Evolutionary conservation across 2,329 filamentous ascomycete species (phyloP), one percentile per base, ranked within the genome.

Genomic region (Pleoardoris graminearum): DNA sequence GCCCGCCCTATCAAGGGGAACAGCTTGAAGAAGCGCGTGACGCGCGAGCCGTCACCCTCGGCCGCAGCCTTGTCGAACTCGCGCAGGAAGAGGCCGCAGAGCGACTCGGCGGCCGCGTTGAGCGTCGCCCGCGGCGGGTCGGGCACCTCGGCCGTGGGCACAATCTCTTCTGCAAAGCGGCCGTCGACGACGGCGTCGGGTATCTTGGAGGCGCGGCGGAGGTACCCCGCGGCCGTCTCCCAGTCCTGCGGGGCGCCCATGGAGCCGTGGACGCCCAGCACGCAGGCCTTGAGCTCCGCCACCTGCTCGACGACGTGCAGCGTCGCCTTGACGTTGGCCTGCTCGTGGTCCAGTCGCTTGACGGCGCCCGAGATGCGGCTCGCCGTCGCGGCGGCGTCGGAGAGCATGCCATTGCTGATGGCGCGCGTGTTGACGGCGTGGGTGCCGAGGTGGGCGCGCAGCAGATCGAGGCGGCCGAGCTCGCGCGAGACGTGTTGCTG

Each of bases 191-290:
- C 93, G 1, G 88, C 81, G 45, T 86, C 82, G 0, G 93, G 92
- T 11, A 99, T 86, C 61, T 88, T 86, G 54, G 86, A 86, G 6
- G 94, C 92, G 38, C 93, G 85, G 58, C 89, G 85, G 53, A 99
- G 82, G 73, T 97, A 97, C 41, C 84, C 89, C 1, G 94, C 94
- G 3, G 94, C 94, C 3, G 91, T 94, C 75, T 99, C 94, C 94
- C 94, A 99, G 77, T 99, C 94, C 74, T 99, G 94, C 36, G 94
- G 91, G 4, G 92, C 93, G 29, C 93, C 94, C 94, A 99, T 99
- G 54, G 90, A 95, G 16, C 92, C 94, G 22, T 93, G 87, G 10
- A 97, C 92, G 37, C 94, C 94, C 54, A 97, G 85, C 30, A 97
- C 90, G 71, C 94, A 99, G 7, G 94, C 90, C 76, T 97, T 97